Conservation (phyloP, 2,329 filamentous ascomycete genomes). For the Colletotrichum sp. region DNA sequence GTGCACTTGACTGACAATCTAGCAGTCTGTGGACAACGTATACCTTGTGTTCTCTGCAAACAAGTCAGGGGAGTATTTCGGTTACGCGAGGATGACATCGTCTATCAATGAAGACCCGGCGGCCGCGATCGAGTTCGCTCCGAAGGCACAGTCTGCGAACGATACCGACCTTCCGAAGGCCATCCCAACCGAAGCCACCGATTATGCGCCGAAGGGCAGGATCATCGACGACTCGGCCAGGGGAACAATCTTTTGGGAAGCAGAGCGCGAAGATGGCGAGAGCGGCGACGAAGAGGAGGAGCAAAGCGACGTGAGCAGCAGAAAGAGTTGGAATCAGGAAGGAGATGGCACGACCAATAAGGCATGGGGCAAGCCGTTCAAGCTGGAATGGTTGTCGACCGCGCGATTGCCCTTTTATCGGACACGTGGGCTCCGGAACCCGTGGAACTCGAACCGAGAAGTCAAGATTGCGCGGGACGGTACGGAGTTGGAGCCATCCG, state of each 20-base stretch:
- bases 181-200: constrained; percentile 79
- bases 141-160: constrained; percentile 62
- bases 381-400: constrained; percentile 88
- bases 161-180: constrained; percentile 76
- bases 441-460: constrained; percentile 94
- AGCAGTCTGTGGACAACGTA: constrained; percentile 78
- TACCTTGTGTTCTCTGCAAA: constrained; percentile 96
- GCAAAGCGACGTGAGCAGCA: constrained; percentile 31
- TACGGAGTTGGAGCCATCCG: constrained; percentile 85
- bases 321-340: constrained; percentile 40
- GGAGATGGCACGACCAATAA: constrained; percentile 56
- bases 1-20: not conserved
- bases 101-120: constrained; percentile 79
- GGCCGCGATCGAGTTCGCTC: constrained; percentile 72
- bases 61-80: constrained; percentile 96
- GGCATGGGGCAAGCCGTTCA: constrained; percentile 90
- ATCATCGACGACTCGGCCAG: constrained; percentile 92
- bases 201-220: constrained; percentile 78
- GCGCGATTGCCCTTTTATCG: constrained; percentile 85
- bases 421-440: constrained; percentile 85
- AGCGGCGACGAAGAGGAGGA: constrained; percentile 50
- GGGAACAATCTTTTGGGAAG: constrained; percentile 98
- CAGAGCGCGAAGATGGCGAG: constrained; percentile 63
- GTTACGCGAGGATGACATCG: constrained; percentile 90
- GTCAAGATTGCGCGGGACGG: constrained; percentile 96